These are phyloP conservation scores for Carex parvula DNA, from an alignment of 176 grass and related monocot genomes.

Conservation along the genomic window DNA sequence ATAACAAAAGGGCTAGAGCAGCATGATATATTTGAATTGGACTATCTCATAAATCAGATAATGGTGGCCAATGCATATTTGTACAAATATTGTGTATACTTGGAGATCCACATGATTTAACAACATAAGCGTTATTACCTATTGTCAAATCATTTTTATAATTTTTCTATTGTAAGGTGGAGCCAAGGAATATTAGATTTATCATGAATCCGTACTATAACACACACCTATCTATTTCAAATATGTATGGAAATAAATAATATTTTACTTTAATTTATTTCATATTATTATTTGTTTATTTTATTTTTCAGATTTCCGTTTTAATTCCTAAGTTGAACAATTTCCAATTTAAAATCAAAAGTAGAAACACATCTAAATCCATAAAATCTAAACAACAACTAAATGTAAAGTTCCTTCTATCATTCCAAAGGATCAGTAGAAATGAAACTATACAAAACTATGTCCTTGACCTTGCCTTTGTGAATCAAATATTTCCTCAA, in stretches of 20 bases:
- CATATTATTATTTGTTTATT: background rate
- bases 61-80: too few species aligned
- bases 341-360: background rate
- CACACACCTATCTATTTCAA: background rate
- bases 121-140: too few species aligned
- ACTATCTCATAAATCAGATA: too few species aligned
- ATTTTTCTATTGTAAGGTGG: background rate
- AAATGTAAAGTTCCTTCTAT: slow-evolving; percentile 2
- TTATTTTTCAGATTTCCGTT: background rate
- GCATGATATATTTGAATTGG: too few species aligned
- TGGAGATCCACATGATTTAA: too few species aligned
- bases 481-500: slow-evolving; percentile 34
- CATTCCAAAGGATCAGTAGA: slow-evolving; percentile 33
- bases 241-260: background rate
- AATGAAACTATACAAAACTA: slow-evolving; percentile 60
- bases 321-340: background rate
- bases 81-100: too few species aligned
- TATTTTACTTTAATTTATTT: too few species aligned
- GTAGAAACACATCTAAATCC: background rate
- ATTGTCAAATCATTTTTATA: too few species aligned
- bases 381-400: background rate
- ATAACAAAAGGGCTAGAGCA: too few species aligned
- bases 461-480: slow-evolving; percentile 37
- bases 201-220: too few species aligned
- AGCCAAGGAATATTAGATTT: background rate